Evolutionary conservation across 441 rosid genomes (phyloP).

Genomic region (Rhodomyrtus psidioides): DNA sequence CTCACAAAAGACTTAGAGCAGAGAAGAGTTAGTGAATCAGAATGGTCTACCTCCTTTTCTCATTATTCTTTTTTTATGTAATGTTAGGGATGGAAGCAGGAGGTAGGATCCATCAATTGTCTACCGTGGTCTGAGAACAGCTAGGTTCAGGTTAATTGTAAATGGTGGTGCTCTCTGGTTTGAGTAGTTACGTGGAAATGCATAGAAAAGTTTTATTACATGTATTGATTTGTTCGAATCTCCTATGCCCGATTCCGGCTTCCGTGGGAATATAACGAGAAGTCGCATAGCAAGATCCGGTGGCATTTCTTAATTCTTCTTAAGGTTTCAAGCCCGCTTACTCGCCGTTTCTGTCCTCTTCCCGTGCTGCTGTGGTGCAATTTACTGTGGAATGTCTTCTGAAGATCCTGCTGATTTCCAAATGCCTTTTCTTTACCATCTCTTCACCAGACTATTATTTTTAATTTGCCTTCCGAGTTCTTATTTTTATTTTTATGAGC

Average conservation of each 20-base stretch:
- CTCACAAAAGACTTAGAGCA: conserved; percentile 41
- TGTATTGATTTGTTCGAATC: conserved; percentile 6
- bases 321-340: not conserved
- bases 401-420: not conserved
- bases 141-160: conserved; percentile 23
- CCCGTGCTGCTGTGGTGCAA: not conserved
- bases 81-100: not conserved
- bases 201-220: not conserved
- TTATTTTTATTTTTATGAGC: not conserved
- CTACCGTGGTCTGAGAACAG: not conserved
- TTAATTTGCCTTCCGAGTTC: not conserved
- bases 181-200: conserved; percentile 3
- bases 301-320: not conserved
- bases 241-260: conserved; percentile 2
- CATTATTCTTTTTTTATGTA: conserved; percentile 2
- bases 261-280: conserved; percentile 15
- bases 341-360: not conserved
- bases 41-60: conserved; percentile 1
- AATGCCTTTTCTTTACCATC: not conserved
- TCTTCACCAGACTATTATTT: not conserved
- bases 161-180: conserved; percentile 14
- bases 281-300: not conserved
- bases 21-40: conserved; percentile 22
- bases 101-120: not conserved
- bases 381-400: not conserved